These are phyloP conservation scores for Camelina sativa DNA, from an alignment of 345 rosid species.

Conservation along the genomic window DNA sequence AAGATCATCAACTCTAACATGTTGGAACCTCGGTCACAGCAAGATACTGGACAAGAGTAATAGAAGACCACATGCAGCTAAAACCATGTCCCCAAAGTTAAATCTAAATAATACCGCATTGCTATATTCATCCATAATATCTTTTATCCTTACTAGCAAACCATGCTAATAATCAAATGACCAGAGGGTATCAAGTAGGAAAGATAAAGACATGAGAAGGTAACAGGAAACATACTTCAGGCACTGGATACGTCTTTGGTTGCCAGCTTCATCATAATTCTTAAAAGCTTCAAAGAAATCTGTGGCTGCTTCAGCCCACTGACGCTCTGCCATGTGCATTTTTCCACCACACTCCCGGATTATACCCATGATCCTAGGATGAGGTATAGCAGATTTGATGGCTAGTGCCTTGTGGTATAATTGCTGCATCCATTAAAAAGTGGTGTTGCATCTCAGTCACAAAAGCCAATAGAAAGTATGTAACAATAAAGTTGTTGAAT, in stretches of 20 bases:
- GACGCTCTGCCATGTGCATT: conserved; percentile 99
- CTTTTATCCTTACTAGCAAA: neutral
- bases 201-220: conserved; percentile 20
- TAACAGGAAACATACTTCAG: conserved; percentile 67
- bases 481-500: conserved; percentile 6
- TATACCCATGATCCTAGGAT: conserved; percentile 99
- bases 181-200: neutral
- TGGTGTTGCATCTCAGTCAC: conserved; percentile 17
- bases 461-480: conserved; percentile 17
- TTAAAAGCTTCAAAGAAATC: conserved; percentile 99
- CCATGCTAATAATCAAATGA: conserved; percentile 2
- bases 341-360: conserved; percentile 99
- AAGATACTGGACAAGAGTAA: neutral
- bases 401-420: conserved; percentile 97
- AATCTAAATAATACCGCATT: conserved; percentile 1
- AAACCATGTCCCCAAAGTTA: conserved; percentile 16
- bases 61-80: neutral
- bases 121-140: neutral
- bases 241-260: conserved; percentile 97
- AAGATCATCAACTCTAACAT: neutral
- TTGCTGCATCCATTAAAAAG: conserved; percentile 66
- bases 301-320: conserved; percentile 98
- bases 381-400: conserved; percentile 99
- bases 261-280: conserved; percentile 99
- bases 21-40: no score